These are phyloP conservation scores for Pleochaeta shiraiana DNA, from an alignment of 2,329 filamentous ascomycete genomes.

Conservation along the genomic window DNA sequence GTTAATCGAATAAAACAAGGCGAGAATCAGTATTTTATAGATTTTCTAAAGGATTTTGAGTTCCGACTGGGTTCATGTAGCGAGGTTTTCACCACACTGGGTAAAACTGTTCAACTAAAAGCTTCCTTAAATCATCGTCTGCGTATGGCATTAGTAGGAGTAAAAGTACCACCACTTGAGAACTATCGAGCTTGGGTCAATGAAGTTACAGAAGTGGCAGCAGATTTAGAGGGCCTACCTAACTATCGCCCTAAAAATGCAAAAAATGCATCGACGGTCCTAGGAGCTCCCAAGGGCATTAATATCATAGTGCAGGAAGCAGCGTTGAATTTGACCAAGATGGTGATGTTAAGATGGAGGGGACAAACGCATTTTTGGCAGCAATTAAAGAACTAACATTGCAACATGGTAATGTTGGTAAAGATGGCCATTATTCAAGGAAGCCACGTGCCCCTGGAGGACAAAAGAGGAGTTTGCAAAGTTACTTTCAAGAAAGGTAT, in stretches of 20 bases:
- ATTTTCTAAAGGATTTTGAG: conserved; percentile 2
- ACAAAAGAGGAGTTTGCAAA: not conserved
- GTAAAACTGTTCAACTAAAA: not conserved
- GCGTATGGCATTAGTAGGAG: not conserved
- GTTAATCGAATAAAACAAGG: not conserved
- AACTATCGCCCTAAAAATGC: not conserved
- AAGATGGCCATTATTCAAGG: not conserved
- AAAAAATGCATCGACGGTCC: not conserved
- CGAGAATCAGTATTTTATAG: not conserved
- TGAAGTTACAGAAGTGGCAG: not conserved
- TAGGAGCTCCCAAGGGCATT: not conserved
- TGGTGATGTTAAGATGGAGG: not conserved
- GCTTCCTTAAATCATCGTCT: not conserved
- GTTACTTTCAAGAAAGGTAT: not conserved
- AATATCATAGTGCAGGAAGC: not conserved
- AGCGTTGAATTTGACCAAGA: not conserved
- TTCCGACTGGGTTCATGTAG: not conserved
- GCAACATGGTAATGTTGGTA: not conserved
- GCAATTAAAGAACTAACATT: not conserved
- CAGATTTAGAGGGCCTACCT: not conserved
- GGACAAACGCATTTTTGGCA: not conserved
- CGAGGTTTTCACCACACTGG: not conserved
- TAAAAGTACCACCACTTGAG: not conserved
- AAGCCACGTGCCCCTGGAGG: not conserved
- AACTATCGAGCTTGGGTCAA: not conserved